Percentiles rank a stretch among this genome's conserved stretches.
These are phyloP conservation scores for Tardiomyces depauwii DNA, from an alignment of 1,139 yeast species.

Conservation along the genomic window DNA sequence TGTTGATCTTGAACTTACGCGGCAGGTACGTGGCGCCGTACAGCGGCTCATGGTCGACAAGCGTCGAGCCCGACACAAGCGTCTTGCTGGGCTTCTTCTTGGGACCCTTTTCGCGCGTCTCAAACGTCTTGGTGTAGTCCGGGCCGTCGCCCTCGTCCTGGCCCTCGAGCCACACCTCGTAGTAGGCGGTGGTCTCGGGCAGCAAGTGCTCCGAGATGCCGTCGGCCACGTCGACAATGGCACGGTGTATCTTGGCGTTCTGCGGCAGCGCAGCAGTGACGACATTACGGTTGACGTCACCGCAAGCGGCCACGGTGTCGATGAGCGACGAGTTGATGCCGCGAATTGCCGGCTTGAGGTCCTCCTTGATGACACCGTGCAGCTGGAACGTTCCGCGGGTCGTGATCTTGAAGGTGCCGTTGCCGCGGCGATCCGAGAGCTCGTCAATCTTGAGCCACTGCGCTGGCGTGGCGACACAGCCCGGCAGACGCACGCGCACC, in stretches of 20 bases:
- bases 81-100: conserved; percentile 74
- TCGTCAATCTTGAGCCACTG: conserved; percentile 86
- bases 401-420: conserved; percentile 87
- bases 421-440: conserved; percentile 75
- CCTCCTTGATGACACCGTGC: conserved; percentile 88
- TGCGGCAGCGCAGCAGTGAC: conserved; percentile 83
- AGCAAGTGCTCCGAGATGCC: conserved; percentile 70
- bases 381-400: conserved; percentile 97
- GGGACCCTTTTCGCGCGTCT: conserved; percentile 66
- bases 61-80: conserved; percentile 57
- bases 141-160: conserved; percentile 62
- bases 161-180: conserved; percentile 93
- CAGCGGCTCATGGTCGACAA: conserved; percentile 62
- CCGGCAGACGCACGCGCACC: conserved; percentile 94
- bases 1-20: conserved; percentile 90
- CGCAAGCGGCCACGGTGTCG: conserved; percentile 97
- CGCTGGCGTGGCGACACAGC: conserved; percentile 77
- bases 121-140: conserved; percentile 62
- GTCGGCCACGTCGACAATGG: conserved; percentile 53
- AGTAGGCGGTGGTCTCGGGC: conserved; percentile 91
- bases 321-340: conserved; percentile 83
- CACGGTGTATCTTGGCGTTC: conserved; percentile 71
- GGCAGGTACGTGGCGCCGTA: conserved; percentile 86
- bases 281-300: conserved; percentile 95
- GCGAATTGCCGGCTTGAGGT: conserved; percentile 82